Conservation (phyloP, 352 stramenopile species). For the Globisporangium yorkense region DNA sequence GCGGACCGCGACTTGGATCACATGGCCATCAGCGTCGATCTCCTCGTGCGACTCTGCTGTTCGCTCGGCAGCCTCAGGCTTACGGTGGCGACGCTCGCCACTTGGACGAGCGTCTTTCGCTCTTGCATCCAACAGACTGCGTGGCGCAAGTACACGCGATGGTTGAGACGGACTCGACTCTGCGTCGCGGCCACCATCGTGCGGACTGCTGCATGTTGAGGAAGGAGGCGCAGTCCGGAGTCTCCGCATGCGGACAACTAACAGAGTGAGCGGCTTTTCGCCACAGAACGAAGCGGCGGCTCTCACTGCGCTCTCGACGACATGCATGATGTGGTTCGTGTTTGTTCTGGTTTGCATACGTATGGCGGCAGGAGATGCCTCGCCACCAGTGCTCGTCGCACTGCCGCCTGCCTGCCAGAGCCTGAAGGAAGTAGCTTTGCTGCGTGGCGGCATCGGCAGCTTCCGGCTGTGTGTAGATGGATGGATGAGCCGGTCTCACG, state of each 20-base stretch:
- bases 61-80: not conserved
- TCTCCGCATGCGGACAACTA: no score
- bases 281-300: not conserved
- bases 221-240: no score
- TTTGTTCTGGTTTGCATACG: not conserved
- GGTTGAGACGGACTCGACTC: not conserved
- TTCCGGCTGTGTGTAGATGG: not conserved
- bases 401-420: not conserved
- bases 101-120: not conserved
- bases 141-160: no score
- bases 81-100: not conserved
- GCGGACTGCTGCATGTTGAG: no score
- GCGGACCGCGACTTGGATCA: constrained; percentile 54
- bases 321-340: not conserved
- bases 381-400: not conserved
- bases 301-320: not conserved
- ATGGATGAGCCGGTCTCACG: constrained; percentile 15
- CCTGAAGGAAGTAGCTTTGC: not conserved
- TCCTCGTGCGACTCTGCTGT: not conserved
- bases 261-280: not conserved
- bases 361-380: not conserved
- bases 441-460: no score
- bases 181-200: not conserved
- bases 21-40: constrained; percentile 6
- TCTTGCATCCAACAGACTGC: no score